Evolutionary conservation across 352 stramenopile species (phyloP).

Genomic region (Phytophthora boehmeriae): DNA sequence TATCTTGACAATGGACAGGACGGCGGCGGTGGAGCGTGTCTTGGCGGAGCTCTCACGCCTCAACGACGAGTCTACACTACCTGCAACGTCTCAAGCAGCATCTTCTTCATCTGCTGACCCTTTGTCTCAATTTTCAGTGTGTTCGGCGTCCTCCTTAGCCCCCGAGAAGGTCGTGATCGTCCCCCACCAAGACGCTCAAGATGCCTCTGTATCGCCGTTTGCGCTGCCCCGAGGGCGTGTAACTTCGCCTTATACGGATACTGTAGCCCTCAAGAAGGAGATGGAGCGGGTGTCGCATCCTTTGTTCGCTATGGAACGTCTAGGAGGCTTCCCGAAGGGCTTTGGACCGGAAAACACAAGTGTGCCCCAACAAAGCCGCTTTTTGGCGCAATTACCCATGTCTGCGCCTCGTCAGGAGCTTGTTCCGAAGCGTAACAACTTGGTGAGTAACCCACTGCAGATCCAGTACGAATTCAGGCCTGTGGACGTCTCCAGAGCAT

Average conservation of each 20-base stretch:
- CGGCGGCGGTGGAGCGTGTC: conserved; percentile 42
- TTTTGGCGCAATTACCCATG: conserved; percentile 79
- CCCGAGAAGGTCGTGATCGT: conserved; percentile 57
- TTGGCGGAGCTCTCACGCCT: conserved; percentile 50
- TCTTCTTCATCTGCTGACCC: conserved; percentile 15
- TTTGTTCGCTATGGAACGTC: conserved; percentile 48
- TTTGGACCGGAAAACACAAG: conserved; percentile 17
- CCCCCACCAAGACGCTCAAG: conserved; percentile 9
- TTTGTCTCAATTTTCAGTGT: conserved; percentile 55
- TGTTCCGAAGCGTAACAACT: conserved; percentile 43
- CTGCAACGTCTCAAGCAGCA: not conserved
- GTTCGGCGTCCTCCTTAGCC: conserved; percentile 47
- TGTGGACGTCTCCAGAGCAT: conserved; percentile 36
- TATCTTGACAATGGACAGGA: conserved; percentile 6
- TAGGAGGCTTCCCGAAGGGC: conserved; percentile 40
- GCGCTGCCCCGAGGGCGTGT: conserved; percentile 45
- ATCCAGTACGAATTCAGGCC: conserved; percentile 70
- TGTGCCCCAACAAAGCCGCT: conserved; percentile 45
- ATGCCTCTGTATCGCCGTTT: conserved; percentile 31
- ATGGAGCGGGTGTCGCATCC: conserved; percentile 37
- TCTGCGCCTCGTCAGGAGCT: conserved; percentile 57
- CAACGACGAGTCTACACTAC: conserved; percentile 9
- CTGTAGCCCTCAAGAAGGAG: conserved; percentile 22
- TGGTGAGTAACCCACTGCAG: conserved; percentile 60
- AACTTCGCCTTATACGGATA: conserved; percentile 39